Conservation (phyloP, 768 basidiomycete species). For the Auriscalpium vulgare region DNA sequence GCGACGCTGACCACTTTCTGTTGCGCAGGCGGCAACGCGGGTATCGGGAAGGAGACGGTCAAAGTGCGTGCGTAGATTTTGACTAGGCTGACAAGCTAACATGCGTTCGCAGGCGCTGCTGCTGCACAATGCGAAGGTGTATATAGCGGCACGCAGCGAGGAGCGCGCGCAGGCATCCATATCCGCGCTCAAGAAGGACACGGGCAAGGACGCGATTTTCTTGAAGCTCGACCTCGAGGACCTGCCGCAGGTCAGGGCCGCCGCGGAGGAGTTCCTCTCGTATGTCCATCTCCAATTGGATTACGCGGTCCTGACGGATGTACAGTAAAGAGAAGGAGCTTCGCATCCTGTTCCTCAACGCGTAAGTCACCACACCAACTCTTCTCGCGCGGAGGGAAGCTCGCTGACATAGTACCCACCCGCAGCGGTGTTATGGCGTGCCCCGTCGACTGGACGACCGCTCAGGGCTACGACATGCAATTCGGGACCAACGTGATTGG, state of each 20-base stretch:
- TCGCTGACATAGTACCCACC: neutral
- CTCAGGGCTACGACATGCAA: constrained; percentile 42
- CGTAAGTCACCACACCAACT: constrained; percentile 19
- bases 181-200: constrained; percentile 31
- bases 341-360: constrained; percentile 43
- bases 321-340: constrained; percentile 34
- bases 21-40: neutral
- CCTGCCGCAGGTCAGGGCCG: constrained; percentile 27
- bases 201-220: constrained; percentile 36
- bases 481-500: constrained; percentile 49
- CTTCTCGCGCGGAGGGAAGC: neutral
- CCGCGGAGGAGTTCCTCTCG: constrained; percentile 34
- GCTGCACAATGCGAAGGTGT: constrained; percentile 8
- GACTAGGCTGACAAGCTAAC: neutral
- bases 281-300: constrained; percentile 7
- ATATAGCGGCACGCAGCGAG: constrained; percentile 3
- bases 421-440: constrained; percentile 40
- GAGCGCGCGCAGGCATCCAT: neutral
- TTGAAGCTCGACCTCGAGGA: constrained; percentile 37
- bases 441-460: constrained; percentile 31
- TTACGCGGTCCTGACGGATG: neutral
- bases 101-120: constrained; percentile 2
- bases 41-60: constrained; percentile 10
- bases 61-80: neutral
- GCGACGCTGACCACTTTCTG: neutral